Conservation (phyloP, 106 monocot species). For the Apostasia shenzhenica region DNA sequence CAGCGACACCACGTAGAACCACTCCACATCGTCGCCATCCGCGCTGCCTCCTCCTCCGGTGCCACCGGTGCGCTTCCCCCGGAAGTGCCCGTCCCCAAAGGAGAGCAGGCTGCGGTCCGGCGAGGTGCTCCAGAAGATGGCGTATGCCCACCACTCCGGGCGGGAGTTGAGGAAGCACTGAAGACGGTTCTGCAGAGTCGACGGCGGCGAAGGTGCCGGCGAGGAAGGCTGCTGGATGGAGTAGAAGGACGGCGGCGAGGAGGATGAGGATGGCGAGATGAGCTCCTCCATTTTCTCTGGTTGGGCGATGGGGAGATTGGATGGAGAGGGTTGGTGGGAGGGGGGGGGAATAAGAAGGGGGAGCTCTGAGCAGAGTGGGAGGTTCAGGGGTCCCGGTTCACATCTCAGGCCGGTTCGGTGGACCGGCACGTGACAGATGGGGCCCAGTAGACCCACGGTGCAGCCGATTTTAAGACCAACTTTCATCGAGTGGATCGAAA, state of each 20-base stretch:
- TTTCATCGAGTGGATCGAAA: no score
- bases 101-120: conserved; percentile 16
- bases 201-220: background rate
- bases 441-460: no score
- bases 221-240: background rate
- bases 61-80: conserved; percentile 6
- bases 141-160: conserved; percentile 56
- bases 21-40: conserved; percentile 28
- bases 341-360: background rate
- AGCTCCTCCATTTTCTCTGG: conserved; percentile 20
- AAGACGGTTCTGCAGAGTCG: conserved; percentile 20
- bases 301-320: background rate
- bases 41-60: background rate
- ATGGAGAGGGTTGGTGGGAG: background rate
- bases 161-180: conserved; percentile 32
- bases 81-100: conserved; percentile 49
- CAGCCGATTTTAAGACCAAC: no score
- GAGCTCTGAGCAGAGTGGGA: background rate
- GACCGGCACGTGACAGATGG: no score
- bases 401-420: no score
- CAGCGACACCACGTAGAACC: conserved; percentile 54
- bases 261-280: conserved; percentile 23
- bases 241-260: background rate
- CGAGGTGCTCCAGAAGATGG: conserved; percentile 44
- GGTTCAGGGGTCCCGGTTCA: no score